Percentiles rank a stretch among this genome's conserved stretches.
phyloP scores from a whole-genome alignment of 257 asterid genomes.

The Rauvolfia tetraphylla region DNA sequence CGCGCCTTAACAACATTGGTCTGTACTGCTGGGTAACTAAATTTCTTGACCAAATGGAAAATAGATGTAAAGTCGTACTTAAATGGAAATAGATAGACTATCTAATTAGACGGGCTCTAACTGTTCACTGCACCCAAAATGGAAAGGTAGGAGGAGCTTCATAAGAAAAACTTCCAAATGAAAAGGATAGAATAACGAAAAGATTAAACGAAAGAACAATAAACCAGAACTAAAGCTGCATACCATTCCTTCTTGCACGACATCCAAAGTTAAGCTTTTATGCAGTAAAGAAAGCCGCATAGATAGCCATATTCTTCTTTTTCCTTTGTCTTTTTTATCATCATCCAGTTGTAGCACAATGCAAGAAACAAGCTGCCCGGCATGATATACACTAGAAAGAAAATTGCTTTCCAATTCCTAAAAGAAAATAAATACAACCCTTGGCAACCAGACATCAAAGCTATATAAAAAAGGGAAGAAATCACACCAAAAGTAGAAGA shows the following conservation, averaged over 20 bases:
- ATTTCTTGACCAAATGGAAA: background rate
- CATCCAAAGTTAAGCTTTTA: slow-evolving; percentile 65
- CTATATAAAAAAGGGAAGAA: background rate
- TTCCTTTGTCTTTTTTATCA: slow-evolving; percentile 72
- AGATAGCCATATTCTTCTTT: slow-evolving; percentile 93
- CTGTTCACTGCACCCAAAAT: background rate
- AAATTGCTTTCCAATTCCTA: slow-evolving; percentile 47
- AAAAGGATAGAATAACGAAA: background rate
- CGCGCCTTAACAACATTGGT: background rate
- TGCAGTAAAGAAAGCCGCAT: slow-evolving; percentile 67
- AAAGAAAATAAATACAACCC: slow-evolving; percentile 14
- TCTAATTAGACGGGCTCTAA: background rate
- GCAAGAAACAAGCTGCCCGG: slow-evolving; percentile 89
- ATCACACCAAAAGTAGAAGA: background rate
- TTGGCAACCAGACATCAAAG: background rate
- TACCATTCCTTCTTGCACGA: slow-evolving; percentile 97
- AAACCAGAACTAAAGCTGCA: slow-evolving; percentile 21
- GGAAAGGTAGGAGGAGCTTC: background rate
- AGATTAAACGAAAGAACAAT: no score
- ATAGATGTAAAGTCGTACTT: background rate
- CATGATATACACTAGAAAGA: slow-evolving; percentile 64
- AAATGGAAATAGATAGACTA: background rate
- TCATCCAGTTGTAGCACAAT: slow-evolving; percentile 72
- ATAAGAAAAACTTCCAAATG: background rate
- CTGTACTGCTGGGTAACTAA: background rate